Conservation (phyloP, 805 yeast genomes). For the Cyberlindnera mississippiensis region DNA sequence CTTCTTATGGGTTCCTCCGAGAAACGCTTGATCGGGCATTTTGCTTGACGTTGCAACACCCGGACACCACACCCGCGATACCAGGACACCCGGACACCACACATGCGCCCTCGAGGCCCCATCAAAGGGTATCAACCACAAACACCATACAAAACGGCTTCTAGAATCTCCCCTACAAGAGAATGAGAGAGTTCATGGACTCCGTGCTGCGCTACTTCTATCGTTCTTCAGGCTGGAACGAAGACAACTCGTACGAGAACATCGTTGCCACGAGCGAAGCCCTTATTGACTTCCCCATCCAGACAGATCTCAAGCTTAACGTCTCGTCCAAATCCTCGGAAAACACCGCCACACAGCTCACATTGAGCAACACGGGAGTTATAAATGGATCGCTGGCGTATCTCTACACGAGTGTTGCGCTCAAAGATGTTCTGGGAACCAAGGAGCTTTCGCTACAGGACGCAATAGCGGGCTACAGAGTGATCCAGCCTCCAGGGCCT, state of each 20-base stretch:
- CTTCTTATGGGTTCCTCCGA: too few relatives aligned
- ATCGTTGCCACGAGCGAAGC: conserved; percentile 66
- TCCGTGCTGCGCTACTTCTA: conserved; percentile 72
- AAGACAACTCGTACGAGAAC: conserved; percentile 71
- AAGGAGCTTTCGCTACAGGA: conserved; percentile 55
- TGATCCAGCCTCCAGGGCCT: conserved; percentile 42
- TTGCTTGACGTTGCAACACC: neutral
- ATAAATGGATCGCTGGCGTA: conserved; percentile 84
- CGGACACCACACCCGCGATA: neutral
- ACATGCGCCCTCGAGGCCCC: too few relatives aligned
- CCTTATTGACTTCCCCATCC: conserved; percentile 69
- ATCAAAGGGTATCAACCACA: too few relatives aligned
- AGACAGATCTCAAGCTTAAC: conserved; percentile 60
- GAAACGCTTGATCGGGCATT: too few relatives aligned
- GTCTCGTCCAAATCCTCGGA: conserved; percentile 68
- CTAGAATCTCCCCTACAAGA: too few relatives aligned
- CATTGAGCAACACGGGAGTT: conserved; percentile 57
- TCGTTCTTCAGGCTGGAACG: conserved; percentile 70
- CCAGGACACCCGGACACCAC: neutral
- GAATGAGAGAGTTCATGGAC: conserved; percentile 67
- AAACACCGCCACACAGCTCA: conserved; percentile 67
- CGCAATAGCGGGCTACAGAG: conserved; percentile 64
- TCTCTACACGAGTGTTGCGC: conserved; percentile 61
- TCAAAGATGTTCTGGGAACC: conserved; percentile 49
- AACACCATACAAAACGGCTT: too few relatives aligned